Percentiles rank a stretch among this genome's conserved stretches.
Conservation (phyloP, 2,329 filamentous ascomycete genomes). For the Fusarium nematophilum region DNA sequence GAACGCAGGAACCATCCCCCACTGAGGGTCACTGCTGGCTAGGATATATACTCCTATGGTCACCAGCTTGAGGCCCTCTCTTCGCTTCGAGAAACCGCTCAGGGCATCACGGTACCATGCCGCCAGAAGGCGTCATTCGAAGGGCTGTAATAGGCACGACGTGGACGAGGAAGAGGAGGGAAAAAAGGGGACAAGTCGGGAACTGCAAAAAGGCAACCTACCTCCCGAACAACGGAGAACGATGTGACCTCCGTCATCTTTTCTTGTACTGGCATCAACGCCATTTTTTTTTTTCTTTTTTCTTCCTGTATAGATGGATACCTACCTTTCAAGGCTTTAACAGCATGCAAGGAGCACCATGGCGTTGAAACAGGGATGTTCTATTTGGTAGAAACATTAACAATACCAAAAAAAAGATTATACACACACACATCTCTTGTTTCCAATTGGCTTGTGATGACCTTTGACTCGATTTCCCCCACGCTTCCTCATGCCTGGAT, state of each 20-base stretch:
- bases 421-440: constrained; percentile 5
- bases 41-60: constrained; percentile 1
- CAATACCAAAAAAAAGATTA: constrained; percentile 31
- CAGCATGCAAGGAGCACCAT: constrained; percentile 40
- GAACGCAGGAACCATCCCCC: constrained; percentile 21
- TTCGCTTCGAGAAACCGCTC: constrained; percentile 26
- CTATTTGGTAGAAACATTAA: constrained; percentile 30
- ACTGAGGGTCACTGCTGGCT: constrained; percentile 5
- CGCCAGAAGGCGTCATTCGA: constrained; percentile 25
- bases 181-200: constrained; percentile 19
- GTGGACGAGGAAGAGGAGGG: constrained; percentile 13
- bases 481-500: not conserved
- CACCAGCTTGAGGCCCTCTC: constrained; percentile 10
- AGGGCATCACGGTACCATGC: constrained; percentile 31
- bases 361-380: constrained; percentile 34
- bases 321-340: constrained; percentile 34
- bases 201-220: constrained; percentile 29
- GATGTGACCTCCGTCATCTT: constrained; percentile 29
- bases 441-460: not conserved
- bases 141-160: constrained; percentile 17
- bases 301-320: constrained; percentile 32
- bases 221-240: constrained; percentile 34
- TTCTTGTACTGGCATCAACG: constrained; percentile 34
- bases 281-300: constrained; percentile 40
- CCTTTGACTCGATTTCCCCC: not conserved